Evolutionary conservation across 257 asterid genomes (phyloP).

Genomic region (Gentiana macrophylla): DNA sequence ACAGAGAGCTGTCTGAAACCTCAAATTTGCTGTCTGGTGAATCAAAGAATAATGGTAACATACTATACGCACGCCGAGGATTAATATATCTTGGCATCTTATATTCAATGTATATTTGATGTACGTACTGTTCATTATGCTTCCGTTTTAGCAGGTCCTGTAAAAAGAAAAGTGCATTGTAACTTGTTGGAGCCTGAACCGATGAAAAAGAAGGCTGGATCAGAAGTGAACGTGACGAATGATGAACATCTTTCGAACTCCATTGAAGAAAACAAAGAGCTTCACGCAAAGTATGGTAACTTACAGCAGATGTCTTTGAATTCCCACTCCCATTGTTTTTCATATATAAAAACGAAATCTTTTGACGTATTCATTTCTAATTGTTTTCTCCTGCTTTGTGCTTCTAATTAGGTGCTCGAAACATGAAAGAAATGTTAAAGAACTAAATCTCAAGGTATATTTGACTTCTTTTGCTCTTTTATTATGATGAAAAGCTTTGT

Average conservation of each 20-base stretch:
- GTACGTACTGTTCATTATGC: neutral
- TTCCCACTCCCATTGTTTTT: neutral
- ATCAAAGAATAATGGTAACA: constrained; percentile 4
- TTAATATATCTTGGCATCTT: neutral
- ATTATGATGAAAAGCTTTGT: too few relatives aligned
- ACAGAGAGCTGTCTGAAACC: constrained; percentile 10
- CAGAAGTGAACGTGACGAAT: constrained; percentile 12
- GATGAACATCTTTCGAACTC: constrained; percentile 30
- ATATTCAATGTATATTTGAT: neutral
- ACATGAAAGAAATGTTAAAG: constrained; percentile 39
- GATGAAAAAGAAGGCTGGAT: constrained; percentile 26
- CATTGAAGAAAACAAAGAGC: constrained; percentile 45
- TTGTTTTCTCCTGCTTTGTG: too few relatives aligned
- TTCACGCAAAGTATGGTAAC: constrained; percentile 43
- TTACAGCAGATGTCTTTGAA: neutral
- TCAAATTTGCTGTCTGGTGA: constrained; percentile 14
- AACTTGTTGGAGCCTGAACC: constrained; percentile 31
- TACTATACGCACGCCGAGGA: neutral
- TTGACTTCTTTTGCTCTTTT: too few relatives aligned
- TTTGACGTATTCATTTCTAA: too few relatives aligned
- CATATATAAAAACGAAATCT: neutral
- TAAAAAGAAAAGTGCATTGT: constrained; percentile 43
- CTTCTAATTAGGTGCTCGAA: constrained; percentile 48
- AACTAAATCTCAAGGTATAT: constrained; percentile 57
- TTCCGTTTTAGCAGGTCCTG: constrained; percentile 22